Evolutionary conservation across 805 yeast species (phyloP).

Genomic region (Kuraishia floccosa): DNA sequence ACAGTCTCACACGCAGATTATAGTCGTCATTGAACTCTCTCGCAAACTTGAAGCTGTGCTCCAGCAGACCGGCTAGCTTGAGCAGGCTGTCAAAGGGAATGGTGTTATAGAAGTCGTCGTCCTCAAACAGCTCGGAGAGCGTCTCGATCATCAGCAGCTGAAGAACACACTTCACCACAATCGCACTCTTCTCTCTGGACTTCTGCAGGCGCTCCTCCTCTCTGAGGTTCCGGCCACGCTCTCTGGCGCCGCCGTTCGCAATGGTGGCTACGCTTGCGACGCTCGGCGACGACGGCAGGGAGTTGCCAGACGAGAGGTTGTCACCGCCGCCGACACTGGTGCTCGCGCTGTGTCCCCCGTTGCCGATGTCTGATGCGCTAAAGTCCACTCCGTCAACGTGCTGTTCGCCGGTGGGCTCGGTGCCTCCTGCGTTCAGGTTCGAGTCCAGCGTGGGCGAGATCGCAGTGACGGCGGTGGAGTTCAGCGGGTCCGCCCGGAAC

Average conservation of each 20-base stretch:
- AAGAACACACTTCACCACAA: conserved; percentile 86
- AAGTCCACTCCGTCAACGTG: conserved; percentile 14
- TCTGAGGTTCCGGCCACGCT: too few relatives aligned
- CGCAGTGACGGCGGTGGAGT: conserved; percentile 4
- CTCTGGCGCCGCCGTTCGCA: too few relatives aligned
- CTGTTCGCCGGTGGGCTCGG: conserved; percentile 19
- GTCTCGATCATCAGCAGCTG: conserved; percentile 85
- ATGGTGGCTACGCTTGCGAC: conserved; percentile 6
- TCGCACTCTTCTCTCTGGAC: conserved; percentile 51
- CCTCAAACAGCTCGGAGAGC: conserved; percentile 67
- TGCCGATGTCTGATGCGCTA: conserved; percentile 3
- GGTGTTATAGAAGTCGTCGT: conserved; percentile 50
- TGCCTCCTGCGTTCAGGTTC: conserved; percentile 5
- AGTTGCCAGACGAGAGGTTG: conserved; percentile 2
- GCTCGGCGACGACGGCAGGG: conserved; percentile 8
- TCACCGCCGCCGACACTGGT: too few relatives aligned
- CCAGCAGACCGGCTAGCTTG: conserved; percentile 46
- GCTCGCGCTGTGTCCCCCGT: background rate
- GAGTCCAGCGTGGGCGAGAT: too few relatives aligned
- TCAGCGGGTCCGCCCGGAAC: conserved; percentile 48
- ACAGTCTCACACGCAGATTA: conserved; percentile 75
- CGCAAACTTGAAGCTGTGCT: conserved; percentile 71
- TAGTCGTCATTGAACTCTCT: conserved; percentile 81
- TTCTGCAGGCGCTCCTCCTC: conserved; percentile 28
- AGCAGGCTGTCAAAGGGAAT: conserved; percentile 61